Base-by-base conservation (phyloP, 1,284 basidiomycete species). In the Microstroma glucosiphilum region DNA sequence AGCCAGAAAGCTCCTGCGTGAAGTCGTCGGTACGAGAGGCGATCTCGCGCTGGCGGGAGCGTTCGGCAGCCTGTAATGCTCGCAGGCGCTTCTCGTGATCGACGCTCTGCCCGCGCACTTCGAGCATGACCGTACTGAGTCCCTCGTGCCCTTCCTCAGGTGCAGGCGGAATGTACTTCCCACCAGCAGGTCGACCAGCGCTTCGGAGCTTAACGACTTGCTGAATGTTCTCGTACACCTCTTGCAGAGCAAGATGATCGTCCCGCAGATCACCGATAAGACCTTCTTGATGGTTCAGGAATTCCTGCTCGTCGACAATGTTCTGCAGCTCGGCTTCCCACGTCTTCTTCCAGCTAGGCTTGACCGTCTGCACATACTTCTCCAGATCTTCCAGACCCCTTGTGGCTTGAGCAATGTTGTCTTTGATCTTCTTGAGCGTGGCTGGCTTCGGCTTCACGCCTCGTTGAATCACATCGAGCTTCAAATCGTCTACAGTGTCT, bases 291-390 rank as follows among this genome's bases (percentile, higher is more conserved):
- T 78, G 74, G 60, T 78, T 87, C 60, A 97, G 82, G 82, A 96
- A 89, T 71, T 93, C 90, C 79, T 98, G 94, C 80, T 98, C 94
- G 79, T 96, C 93, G 54, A 97, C 90, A 64, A 98, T 93, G 70
- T 92, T 91, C 82, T 92, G 89, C 78, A 98, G 81, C 82, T 98
- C 94, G 73, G 90, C 87, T 72, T 91, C 90, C 94, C 94, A 98
- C 25, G 93, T 96, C 84, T 94, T 92, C 83, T 94, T 92, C 94
- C 94, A 98, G 84, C 90, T 90, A 57, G 94, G 92, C 76, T 90
- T 92, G 72, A 96, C 86, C 2, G 89, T 89, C 69, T 88, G 86
- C 69, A 97, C 89, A 78, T 94, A 91, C 67, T 88, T 86, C 70
- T 87, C 86, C 59, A 98, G 83, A 68, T 86, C 87, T 63, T 87